Conservation (phyloP, 2,329 filamentous ascomycete species). For the Verticillium alfalfae region DNA sequence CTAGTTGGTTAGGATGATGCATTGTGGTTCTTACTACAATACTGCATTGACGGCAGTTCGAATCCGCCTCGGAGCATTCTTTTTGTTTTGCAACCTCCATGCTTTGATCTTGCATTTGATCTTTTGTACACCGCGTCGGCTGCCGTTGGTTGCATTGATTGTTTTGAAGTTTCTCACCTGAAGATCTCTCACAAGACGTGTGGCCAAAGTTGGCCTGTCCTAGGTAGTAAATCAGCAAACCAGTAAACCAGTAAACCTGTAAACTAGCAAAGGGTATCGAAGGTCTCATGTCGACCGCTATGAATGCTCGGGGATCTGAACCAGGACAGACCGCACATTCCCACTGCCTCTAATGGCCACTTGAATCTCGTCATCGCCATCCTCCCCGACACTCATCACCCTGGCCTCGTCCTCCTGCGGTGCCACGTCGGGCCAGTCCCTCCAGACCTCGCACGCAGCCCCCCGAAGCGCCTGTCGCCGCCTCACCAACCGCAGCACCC, state of each 20-base stretch:
- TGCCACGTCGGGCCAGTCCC: slow-evolving; percentile 54
- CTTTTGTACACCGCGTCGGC: too few species aligned
- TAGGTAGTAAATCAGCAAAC: background rate
- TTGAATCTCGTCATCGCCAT: slow-evolving; percentile 4
- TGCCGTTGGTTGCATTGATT: too few species aligned
- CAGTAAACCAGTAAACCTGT: too few species aligned
- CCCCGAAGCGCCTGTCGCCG: slow-evolving; percentile 17
- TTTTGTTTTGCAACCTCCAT: background rate
- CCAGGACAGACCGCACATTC: slow-evolving; percentile 39
- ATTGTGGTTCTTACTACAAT: slow-evolving; percentile 10
- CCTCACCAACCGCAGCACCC: slow-evolving; percentile 50
- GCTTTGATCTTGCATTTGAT: background rate
- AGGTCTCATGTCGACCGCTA: too few species aligned
- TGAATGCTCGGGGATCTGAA: background rate
- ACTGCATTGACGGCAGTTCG: slow-evolving; percentile 13
- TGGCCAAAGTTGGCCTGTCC: too few species aligned
- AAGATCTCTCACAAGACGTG: too few species aligned
- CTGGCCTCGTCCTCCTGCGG: slow-evolving; percentile 19
- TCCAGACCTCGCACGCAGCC: slow-evolving; percentile 60
- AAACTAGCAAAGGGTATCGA: background rate
- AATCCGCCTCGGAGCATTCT: slow-evolving; percentile 11
- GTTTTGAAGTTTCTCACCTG: too few species aligned
- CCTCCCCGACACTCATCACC: slow-evolving; percentile 14
- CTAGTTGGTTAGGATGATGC: slow-evolving; percentile 14
- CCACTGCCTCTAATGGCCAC: slow-evolving; percentile 41